These are phyloP conservation scores for Thielaviopsis ethacetica DNA, from an alignment of 2,329 filamentous ascomycete species.

Conservation along the genomic window DNA sequence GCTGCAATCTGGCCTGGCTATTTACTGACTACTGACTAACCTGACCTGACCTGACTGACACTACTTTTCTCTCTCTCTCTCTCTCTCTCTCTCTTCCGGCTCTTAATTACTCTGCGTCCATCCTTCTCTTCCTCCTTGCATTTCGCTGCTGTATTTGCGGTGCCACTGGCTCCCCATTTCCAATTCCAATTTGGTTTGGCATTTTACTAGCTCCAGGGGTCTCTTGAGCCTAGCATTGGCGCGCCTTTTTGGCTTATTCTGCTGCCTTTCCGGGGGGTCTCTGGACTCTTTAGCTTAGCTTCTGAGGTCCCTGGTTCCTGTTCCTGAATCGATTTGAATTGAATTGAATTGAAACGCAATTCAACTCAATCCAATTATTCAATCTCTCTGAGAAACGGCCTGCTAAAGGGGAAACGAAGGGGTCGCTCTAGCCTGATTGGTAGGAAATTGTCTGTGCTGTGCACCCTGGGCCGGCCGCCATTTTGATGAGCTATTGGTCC, in stretches of 20 bases:
- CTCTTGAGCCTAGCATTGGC: neutral
- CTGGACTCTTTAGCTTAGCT: slow-evolving; percentile 22
- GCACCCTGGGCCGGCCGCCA: neutral
- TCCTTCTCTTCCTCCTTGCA: neutral
- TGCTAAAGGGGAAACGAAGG: slow-evolving; percentile 10
- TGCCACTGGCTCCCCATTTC: neutral
- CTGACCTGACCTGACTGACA: neutral
- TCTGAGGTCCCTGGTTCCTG: slow-evolving; percentile 30
- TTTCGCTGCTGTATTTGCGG: neutral
- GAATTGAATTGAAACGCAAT: neutral
- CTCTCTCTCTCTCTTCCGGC: too few relatives aligned
- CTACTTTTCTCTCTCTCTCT: neutral
- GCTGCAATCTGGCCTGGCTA: too few relatives aligned
- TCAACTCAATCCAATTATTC: neutral
- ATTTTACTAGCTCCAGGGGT: neutral
- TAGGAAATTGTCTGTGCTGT: slow-evolving; percentile 6
- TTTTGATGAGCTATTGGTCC: neutral
- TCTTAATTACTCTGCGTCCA: neutral
- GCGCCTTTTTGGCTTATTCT: neutral
- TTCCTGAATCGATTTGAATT: slow-evolving; percentile 19
- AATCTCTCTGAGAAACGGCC: neutral
- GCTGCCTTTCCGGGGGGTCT: neutral
- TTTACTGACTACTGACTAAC: neutral
- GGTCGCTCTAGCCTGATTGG: neutral
- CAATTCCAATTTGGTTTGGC: neutral